Conservation (phyloP, 495 filamentous ascomycete genomes). For the Chaetomium fimeti region DNA sequence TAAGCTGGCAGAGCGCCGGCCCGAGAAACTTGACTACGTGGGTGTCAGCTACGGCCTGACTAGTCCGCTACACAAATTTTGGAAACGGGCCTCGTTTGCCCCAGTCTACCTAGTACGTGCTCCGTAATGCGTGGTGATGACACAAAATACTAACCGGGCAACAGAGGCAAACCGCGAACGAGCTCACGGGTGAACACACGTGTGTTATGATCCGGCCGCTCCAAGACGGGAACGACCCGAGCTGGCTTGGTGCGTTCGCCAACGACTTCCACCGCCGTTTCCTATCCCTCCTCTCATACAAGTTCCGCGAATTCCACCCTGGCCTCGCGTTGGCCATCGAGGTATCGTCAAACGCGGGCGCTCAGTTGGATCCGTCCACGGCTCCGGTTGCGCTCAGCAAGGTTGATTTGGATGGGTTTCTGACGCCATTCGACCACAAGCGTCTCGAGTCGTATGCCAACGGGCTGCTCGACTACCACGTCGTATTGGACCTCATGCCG, state of each 20-base stretch:
- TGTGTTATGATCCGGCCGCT: slow-evolving; percentile 93
- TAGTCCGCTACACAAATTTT: slow-evolving; percentile 87
- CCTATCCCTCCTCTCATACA: slow-evolving; percentile 80
- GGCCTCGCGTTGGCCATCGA: slow-evolving; percentile 82
- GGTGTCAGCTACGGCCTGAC: slow-evolving; percentile 96
- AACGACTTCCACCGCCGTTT: slow-evolving; percentile 93
- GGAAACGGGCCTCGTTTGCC: slow-evolving; percentile 81
- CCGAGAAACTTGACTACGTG: slow-evolving; percentile 81
- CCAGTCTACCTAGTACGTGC: slow-evolving; percentile 73
- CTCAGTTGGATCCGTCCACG: slow-evolving; percentile 55
- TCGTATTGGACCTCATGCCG: slow-evolving; percentile 91
- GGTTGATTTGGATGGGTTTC: slow-evolving; percentile 63
- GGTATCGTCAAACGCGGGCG: slow-evolving; percentile 76
- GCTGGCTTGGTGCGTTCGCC: slow-evolving; percentile 86
- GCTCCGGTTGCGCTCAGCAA: slow-evolving; percentile 61
- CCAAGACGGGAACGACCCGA: slow-evolving; percentile 60
- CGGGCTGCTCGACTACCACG: slow-evolving; percentile 96
- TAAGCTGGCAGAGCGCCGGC: slow-evolving; percentile 78
- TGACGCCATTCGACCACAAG: slow-evolving; percentile 93
- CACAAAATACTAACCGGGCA: neutral
- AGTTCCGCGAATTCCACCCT: slow-evolving; percentile 83
- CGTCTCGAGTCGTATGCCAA: slow-evolving; percentile 92
- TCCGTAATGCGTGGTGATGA: neutral
- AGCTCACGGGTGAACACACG: slow-evolving; percentile 94
- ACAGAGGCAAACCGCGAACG: slow-evolving; percentile 85